A percentile compares a stretch with the other conserved stretches of the same genome.
Conservation (phyloP, 371 early-diverging fungal genomes). For the Mucor ambiguus region DNA sequence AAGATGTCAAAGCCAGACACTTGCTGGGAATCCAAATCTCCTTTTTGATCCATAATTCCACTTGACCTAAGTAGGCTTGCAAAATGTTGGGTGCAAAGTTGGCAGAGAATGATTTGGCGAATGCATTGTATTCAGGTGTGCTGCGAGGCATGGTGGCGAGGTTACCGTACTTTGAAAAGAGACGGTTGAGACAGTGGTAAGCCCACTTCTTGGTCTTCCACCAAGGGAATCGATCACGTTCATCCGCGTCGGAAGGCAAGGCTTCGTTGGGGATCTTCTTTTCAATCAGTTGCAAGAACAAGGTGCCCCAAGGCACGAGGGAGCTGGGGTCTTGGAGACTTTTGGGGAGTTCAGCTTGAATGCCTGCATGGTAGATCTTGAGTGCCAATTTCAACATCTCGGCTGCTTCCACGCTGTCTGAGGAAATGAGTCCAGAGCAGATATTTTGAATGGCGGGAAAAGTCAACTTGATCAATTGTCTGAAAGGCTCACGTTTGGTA, state of each 20-base stretch:
- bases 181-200: constrained; percentile 79
- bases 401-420: constrained; percentile 74
- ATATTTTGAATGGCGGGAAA: constrained; percentile 80
- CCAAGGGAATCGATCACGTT: constrained; percentile 79
- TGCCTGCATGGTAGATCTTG: constrained; percentile 78
- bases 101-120: constrained; percentile 76
- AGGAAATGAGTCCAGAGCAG: constrained; percentile 56
- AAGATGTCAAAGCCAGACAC: constrained; percentile 53
- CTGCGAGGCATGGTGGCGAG: constrained; percentile 61
- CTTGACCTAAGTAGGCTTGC: constrained; percentile 75
- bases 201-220: constrained; percentile 97
- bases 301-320: constrained; percentile 85
- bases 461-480: constrained; percentile 66
- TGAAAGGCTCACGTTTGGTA: constrained; percentile 62
- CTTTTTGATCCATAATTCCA: constrained; percentile 70
- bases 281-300: constrained; percentile 79
- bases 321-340: constrained; percentile 67
- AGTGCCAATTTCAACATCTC: constrained; percentile 79
- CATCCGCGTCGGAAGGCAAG: constrained; percentile 64
- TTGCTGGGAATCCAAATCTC: constrained; percentile 67
- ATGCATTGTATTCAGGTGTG: constrained; percentile 64
- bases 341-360: constrained; percentile 70
- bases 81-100: constrained; percentile 91
- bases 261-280: constrained; percentile 59
- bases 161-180: constrained; percentile 81